Evolutionary conservation across 129 eudicot species (phyloP), one percentile per base, ranked within the genome.

Genomic region (Apium graveolens): DNA sequence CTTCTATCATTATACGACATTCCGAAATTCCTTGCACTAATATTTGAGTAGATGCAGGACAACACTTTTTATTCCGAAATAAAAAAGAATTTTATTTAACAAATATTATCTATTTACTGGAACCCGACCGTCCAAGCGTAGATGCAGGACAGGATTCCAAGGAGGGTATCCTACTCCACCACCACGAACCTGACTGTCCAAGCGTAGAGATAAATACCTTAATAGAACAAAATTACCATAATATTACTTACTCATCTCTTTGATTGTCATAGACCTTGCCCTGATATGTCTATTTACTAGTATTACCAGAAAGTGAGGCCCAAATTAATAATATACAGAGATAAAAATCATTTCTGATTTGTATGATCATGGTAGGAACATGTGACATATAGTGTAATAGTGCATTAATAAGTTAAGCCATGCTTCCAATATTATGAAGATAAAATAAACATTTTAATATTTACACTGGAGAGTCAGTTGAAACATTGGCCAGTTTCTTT

Each of bases 101-200:
- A n/a, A n/a, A n/a, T n/a, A n/a, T n/a, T n/a, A n/a, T n/a, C n/a
- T n/a, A n/a, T n/a, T n/a, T n/a, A n/a, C n/a, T n/a, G n/a, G n/a
- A n/a, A n/a, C n/a, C n/a, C n/a, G n/a, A n/a, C n/a, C n/a, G n/a
- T n/a, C n/a, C n/a, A n/a, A n/a, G n/a, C n/a, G n/a, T n/a, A n/a
- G n/a, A n/a, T n/a, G n/a, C n/a, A n/a, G n/a, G n/a, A n/a, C n/a
- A n/a, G n/a, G n/a, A 86, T 92, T 95, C 99, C 99, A 95, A 44
- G 99, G 92, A 60, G 99, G 97, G 84, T 87, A 90, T 46, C 99
- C 99, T 72, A 95, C 96, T 37, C 99, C 97, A 85, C 99, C 91
- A 57, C 98, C 98, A 37, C 98, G 92, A 44, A 92, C 97, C 66
- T 96, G 96, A n/a, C 97, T 96, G 81, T 92, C 97, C 87, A 92